Evolutionary conservation across 2,329 filamentous ascomycete species (phyloP), one percentile per base, ranked within the genome.

Genomic region (Clarireedia monteithiana): DNA sequence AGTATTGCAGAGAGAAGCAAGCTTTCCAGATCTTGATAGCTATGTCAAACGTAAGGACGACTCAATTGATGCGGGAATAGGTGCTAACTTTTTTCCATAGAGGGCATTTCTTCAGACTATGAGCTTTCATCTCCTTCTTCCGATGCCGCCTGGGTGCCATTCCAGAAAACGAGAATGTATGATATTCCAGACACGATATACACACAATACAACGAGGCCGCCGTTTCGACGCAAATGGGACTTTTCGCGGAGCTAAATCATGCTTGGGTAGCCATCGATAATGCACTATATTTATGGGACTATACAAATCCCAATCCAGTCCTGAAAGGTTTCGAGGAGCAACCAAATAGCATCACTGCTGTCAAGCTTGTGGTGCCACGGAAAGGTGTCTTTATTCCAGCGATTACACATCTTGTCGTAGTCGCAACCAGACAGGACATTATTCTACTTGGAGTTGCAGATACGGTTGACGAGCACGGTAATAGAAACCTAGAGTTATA

Each of bases 251-350:
- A 95, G 72, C 80, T 99, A 67, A 91, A 92, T 67, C 91, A 97
- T 72, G 94, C 92, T 30, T 99, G 91, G 88, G 88, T 96, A 55
- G 84, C 89, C 24, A 94, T 99, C 69, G 94, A 99, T 74, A 96
- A 95, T 73, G 89, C 89, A 60, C 78, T 99, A 46, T 99, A 96
- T 69, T 78, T 99, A 15, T 99, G 95, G 95, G 92, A 99, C 72
- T 99, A 96, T 71, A 96, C 91, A 6, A 82, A 90, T 69, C 84
- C 89, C n/a, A 89, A 92, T 63, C 90, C 92, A 5, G 89, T 96
- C 69, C 78, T 96, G 44, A 87, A 96, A 62, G 92, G 92, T 17
- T 96, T 89, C 67, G 92, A 97, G 69, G 91, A 96, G 64, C 88
- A 92, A 70, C 78, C 84, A 6, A 85, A 95, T 69, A 89, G 84